Conservation (phyloP, 1,139 yeast species). For the Pichia inconspicua region DNA sequence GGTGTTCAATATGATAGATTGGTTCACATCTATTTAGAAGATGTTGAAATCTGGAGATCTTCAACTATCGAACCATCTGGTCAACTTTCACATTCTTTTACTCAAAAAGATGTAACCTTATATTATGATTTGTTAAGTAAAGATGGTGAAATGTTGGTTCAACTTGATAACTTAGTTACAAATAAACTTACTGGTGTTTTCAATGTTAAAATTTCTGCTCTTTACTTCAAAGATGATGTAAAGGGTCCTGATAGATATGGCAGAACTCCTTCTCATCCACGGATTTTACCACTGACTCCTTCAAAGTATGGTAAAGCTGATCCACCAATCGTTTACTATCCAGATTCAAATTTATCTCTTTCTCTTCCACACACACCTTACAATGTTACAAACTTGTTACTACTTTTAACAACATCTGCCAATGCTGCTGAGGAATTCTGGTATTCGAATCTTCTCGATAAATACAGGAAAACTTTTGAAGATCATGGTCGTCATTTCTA, state of each 20-base stretch:
- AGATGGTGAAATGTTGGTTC: constrained; percentile 39
- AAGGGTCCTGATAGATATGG: constrained; percentile 8
- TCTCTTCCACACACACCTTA: constrained; percentile 35
- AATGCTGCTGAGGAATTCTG: constrained; percentile 79
- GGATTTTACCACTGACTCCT: constrained; percentile 30
- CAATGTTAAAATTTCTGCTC: constrained; percentile 43
- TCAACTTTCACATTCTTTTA: constrained; percentile 36
- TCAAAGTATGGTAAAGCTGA: constrained; percentile 21
- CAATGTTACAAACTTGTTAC: constrained; percentile 50
- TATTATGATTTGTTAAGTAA: constrained; percentile 45
- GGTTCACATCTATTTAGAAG: constrained; percentile 60
- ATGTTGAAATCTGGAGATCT: constrained; percentile 73
- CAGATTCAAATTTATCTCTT: constrained; percentile 30
- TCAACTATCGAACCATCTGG: constrained; percentile 74
- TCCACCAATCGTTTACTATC: constrained; percentile 41
- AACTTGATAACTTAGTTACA: constrained; percentile 60
- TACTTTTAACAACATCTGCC: constrained; percentile 64
- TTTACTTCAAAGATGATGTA: constrained; percentile 37
- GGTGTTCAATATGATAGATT: constrained; percentile 76
- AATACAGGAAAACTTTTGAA: constrained; percentile 33
- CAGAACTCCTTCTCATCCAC: constrained; percentile 29
- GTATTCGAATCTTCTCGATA: constrained; percentile 60
- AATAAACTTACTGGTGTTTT: constrained; percentile 55
- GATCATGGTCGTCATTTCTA: constrained; percentile 34
- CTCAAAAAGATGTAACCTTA: constrained; percentile 57